Evolutionary conservation across 306 rosid genomes (phyloP).

Genomic region (cucumber (Cucumis sativus)): Cucumber_9930_V3 NC_026657.2:388501-389000

Average conservation of each 20-base stretch:
- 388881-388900: background rate
- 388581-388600: background rate
- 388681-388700: background rate
- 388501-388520: background rate
- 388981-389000: background rate
- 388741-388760: background rate
- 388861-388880: background rate
- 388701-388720: background rate
- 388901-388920: background rate
- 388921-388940: background rate
- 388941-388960: background rate
- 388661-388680: background rate
- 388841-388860: background rate
- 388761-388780: background rate
- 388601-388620: background rate
- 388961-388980: background rate
- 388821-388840: background rate
- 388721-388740: background rate
- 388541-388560: background rate
- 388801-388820: background rate
- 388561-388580: background rate
- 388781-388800: background rate
- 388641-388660: background rate
- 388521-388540: background rate
- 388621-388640: background rate